A percentile compares a stretch with the other conserved stretches of the same genome.
These are phyloP conservation scores for Yamadazyma mexicana DNA, from an alignment of 1,139 yeast species.

Conservation along the genomic window DNA sequence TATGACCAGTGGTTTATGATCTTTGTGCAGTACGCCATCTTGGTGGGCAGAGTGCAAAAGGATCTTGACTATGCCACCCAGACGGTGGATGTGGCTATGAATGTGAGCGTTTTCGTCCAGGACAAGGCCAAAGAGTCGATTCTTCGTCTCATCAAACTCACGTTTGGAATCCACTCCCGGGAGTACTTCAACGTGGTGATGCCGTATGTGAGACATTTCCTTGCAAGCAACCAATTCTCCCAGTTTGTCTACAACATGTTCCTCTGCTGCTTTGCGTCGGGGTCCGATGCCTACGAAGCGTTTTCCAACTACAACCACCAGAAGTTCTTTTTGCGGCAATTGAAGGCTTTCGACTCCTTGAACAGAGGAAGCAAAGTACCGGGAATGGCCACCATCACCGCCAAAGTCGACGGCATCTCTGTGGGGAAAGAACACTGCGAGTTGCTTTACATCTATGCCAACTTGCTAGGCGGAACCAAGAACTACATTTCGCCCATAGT, in stretches of 20 bases:
- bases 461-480: slow-evolving; percentile 76
- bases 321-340: slow-evolving; percentile 82
- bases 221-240: slow-evolving; percentile 73
- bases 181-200: slow-evolving; percentile 48
- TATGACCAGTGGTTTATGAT: slow-evolving; percentile 84
- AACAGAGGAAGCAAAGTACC: slow-evolving; percentile 51
- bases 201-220: slow-evolving; percentile 58
- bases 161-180: slow-evolving; percentile 60
- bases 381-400: slow-evolving; percentile 77
- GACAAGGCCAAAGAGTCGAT: slow-evolving; percentile 55
- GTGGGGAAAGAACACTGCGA: slow-evolving; percentile 62
- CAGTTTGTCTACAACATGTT: slow-evolving; percentile 68
- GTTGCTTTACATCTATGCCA: slow-evolving; percentile 73
- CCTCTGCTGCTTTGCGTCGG: slow-evolving; percentile 66
- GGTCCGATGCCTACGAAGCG: slow-evolving; percentile 54
- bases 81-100: slow-evolving; percentile 70
- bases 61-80: slow-evolving; percentile 65
- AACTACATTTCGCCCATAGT: slow-evolving; percentile 80
- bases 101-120: slow-evolving; percentile 73
- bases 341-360: slow-evolving; percentile 82
- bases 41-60: slow-evolving; percentile 61
- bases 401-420: slow-evolving; percentile 39
- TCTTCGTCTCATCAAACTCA: slow-evolving; percentile 62
- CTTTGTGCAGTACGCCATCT: slow-evolving; percentile 74
- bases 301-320: slow-evolving; percentile 83